phyloP scores from a whole-genome alignment of 345 rosid species.

The Ceriops decandra region DNA sequence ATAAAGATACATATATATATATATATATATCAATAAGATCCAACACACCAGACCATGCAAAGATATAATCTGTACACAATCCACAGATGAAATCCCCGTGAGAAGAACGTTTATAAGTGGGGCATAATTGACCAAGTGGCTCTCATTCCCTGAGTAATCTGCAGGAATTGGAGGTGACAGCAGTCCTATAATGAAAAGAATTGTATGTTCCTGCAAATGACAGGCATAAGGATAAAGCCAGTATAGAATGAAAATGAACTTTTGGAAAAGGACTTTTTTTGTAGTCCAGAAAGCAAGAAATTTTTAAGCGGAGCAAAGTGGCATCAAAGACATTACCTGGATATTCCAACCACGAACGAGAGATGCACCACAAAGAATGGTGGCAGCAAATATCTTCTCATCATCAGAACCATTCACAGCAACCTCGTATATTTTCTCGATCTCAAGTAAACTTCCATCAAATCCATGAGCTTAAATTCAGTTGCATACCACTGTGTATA shows the following conservation, averaged over 20 bases:
- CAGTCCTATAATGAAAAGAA: constrained; percentile 66
- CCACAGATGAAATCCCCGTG: constrained; percentile 77
- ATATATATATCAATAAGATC: constrained; percentile 7
- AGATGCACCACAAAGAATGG: constrained; percentile 94
- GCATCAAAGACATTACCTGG: constrained; percentile 48
- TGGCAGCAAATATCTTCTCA: constrained; percentile 85
- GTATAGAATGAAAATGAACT: constrained; percentile 4
- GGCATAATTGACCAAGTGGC: constrained; percentile 72
- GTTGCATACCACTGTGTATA: constrained; percentile 52
- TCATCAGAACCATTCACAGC: constrained; percentile 81
- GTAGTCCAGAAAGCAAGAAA: background rate
- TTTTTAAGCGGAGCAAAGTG: background rate
- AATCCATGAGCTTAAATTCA: constrained; percentile 77
- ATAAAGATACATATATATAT: background rate
- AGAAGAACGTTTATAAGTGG: constrained; percentile 81
- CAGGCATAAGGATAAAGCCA: constrained; percentile 16
- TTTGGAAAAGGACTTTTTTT: constrained; percentile 2
- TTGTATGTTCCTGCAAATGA: constrained; percentile 72
- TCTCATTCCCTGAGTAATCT: constrained; percentile 63
- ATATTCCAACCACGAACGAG: constrained; percentile 92
- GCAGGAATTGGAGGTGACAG: constrained; percentile 72
- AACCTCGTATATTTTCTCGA: constrained; percentile 88
- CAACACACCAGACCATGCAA: constrained; percentile 84
- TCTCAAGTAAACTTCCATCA: constrained; percentile 97
- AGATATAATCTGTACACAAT: constrained; percentile 80